These are phyloP conservation scores for Fusarium praegraminearum DNA, from an alignment of 2,329 filamentous ascomycete genomes.

Conservation along the genomic window DNA sequence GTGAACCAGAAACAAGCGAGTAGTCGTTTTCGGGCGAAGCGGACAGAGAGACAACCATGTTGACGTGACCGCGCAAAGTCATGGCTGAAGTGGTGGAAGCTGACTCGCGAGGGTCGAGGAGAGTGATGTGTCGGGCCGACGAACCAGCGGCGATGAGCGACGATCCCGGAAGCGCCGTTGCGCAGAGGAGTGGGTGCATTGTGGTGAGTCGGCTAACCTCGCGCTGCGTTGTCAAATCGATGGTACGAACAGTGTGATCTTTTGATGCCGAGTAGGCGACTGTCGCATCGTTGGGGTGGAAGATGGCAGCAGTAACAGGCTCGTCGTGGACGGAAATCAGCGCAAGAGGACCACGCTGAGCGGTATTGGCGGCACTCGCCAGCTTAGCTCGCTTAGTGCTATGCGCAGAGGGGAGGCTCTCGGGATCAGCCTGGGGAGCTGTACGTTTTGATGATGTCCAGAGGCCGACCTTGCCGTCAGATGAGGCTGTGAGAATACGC, in stretches of 20 bases:
- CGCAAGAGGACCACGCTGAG: constrained; percentile 84
- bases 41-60: constrained; percentile 69
- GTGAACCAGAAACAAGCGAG: constrained; percentile 87
- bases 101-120: constrained; percentile 89
- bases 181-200: constrained; percentile 83
- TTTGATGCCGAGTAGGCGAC: constrained; percentile 92
- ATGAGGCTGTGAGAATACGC: constrained; percentile 85
- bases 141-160: constrained; percentile 79
- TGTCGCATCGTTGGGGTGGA: constrained; percentile 85
- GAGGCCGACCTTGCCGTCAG: constrained; percentile 85
- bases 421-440: constrained; percentile 77
- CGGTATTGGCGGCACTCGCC: constrained; percentile 56
- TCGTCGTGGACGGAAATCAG: constrained; percentile 79
- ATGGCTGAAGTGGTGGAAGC: constrained; percentile 83
- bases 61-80: constrained; percentile 91
- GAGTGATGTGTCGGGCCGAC: constrained; percentile 85
- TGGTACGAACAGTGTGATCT: constrained; percentile 90
- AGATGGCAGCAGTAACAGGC: constrained; percentile 82
- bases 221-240: constrained; percentile 85
- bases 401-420: constrained; percentile 74
- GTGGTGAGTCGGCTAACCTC: constrained; percentile 87
- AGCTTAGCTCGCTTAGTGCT: constrained; percentile 82
- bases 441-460: constrained; percentile 86
- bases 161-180: constrained; percentile 77
- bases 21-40: constrained; percentile 75